Percentiles rank a stretch among this genome's conserved stretches.
phyloP scores from a whole-genome alignment of 257 asterid species.

The Solanum chilense region DNA sequence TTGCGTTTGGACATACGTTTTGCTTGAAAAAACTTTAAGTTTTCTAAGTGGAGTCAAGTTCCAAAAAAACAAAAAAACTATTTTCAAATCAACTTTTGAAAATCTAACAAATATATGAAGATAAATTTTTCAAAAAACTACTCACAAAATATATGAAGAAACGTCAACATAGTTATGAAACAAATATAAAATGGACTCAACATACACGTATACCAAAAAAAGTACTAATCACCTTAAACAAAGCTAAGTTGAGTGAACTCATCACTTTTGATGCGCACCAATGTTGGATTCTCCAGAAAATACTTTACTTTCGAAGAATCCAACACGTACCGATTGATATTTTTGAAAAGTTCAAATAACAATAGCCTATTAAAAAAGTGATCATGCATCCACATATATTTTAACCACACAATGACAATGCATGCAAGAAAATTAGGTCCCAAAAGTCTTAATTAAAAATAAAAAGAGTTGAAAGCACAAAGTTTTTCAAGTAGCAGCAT shows the following conservation, averaged over 20 bases:
- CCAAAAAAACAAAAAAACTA: no score
- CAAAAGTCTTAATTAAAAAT: neutral
- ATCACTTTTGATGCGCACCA: neutral
- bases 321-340: neutral
- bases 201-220: neutral
- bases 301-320: rapidly evolving
- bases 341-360: no score
- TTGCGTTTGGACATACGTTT: neutral
- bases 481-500: neutral
- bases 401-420: neutral
- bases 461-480: neutral
- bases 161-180: neutral
- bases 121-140: no score
- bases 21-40: neutral
- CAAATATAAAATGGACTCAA: neutral
- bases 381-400: neutral
- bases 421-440: neutral
- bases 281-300: neutral
- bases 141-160: neutral
- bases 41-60: neutral
- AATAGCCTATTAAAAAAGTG: no score
- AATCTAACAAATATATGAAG: no score
- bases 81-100: no score
- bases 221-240: no score
- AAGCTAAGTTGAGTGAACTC: neutral